Evolutionary conservation across 495 filamentous ascomycete species (phyloP), one percentile per base, ranked within the genome.

Genomic region (Podospora appendiculata): DNA sequence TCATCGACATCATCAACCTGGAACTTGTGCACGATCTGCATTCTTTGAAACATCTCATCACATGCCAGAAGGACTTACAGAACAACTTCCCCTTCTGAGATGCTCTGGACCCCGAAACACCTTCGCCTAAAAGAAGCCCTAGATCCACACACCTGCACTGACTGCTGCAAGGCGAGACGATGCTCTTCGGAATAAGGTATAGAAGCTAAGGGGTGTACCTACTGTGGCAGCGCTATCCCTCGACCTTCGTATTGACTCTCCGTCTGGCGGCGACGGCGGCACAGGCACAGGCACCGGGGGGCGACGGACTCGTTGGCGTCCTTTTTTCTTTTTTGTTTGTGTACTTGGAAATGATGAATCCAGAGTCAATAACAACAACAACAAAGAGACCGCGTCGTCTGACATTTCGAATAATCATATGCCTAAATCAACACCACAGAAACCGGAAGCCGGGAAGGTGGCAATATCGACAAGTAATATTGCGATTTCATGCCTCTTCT

Each of bases 401-500:
- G 44, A 10, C 36, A 11, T 38, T 13, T 38, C 36, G 36, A 3
- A 38, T 38, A 11, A 38, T 38, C 36, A 38, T 38, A 38, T 38
- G 36, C 25, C 25, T 25, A 25, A 25, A 25, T 25, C 25, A 25
- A 25, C 25, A 25, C 25, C 2, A 25, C 25, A 25, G 25, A 25
- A 25, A 25, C 25, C 25, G 25, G 25, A 25, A 25, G 25, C 25
- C 5, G 25, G 25, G 25, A 25, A 47, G 45, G n/a, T 47, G 32
- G 32, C 34, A 44, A 52, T 52, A 44, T 40, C 10, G 12, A 12
- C 48, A 41, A 51, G 35, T 54, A 52, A 56, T 50, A 59, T 60
- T 56, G 41, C 57, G 48, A 53, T 12, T 60, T 60, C 50, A 60
- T 60, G 57, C 57, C 48, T 18, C 13, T 11, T 16, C 25, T 45